phyloP scores from a whole-genome alignment of 495 filamentous ascomycete genomes.

The Poronia punctata region DNA sequence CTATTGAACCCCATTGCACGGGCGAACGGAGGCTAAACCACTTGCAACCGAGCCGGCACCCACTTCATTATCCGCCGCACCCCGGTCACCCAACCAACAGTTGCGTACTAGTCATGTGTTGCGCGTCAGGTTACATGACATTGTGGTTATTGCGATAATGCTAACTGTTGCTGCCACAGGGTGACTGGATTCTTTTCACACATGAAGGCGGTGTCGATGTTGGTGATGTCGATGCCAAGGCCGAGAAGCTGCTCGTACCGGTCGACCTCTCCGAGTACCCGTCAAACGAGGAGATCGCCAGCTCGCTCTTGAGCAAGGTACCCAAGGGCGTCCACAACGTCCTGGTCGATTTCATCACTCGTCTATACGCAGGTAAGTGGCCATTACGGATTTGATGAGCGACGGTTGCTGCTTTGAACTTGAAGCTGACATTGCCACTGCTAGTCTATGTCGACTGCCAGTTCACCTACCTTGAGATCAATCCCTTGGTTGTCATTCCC shows the following conservation, averaged over 20 bases:
- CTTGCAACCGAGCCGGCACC: conserved; percentile 27
- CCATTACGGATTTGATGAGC: too few species aligned
- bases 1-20: conserved; percentile 28
- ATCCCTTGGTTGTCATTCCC: conserved; percentile 95
- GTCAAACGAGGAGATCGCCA: conserved; percentile 89
- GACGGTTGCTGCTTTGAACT: too few species aligned
- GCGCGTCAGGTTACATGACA: conserved; percentile 11
- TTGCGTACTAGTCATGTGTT: conserved; percentile 5
- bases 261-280: conserved; percentile 93
- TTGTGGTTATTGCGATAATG: conserved; percentile 11
- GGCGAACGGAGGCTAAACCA: conserved; percentile 53
- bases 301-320: conserved; percentile 79
- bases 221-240: conserved; percentile 97
- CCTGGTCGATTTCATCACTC: conserved; percentile 93
- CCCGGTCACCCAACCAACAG: conserved; percentile 16
- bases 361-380: conserved; percentile 29
- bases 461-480: conserved; percentile 99
- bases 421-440: conserved; percentile 4
- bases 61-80: conserved; percentile 12
- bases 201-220: conserved; percentile 99
- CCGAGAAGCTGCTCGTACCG: conserved; percentile 94
- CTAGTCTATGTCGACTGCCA: conserved; percentile 97
- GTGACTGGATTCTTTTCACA: conserved; percentile 99
- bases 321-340: conserved; percentile 95
- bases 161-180: conserved; percentile 50